Evolutionary conservation across 257 asterid species (phyloP), one percentile per base, ranked within the genome.

Genomic region (Lithospermum erythrorhizon): DNA sequence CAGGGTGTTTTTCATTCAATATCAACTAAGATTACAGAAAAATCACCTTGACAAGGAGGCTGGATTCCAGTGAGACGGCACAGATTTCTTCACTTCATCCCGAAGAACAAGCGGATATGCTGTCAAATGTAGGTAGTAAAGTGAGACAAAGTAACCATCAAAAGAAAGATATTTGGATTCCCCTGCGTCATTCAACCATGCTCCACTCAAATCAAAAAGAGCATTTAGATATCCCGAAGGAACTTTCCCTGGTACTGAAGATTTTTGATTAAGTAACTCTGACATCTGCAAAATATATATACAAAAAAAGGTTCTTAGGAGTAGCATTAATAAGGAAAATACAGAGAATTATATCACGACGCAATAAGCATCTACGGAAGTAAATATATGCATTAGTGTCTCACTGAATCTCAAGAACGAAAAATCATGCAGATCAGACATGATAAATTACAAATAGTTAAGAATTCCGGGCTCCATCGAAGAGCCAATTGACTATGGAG

Each of bases 41-140:
- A 59, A 30, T 66, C 76, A 88, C 96, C 95, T 88, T 79, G 96
- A 88, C 37, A 91, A 79, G 32, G 82, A 64, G 62, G 94, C 86
- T 21, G 98, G 96, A 83, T 91, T 90, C 95, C 98, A 91, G 56
- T 74, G 89, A 35, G 94, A 75, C 19, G 96, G 98, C 68, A 91
- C 98, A 59, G 95, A 75, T 68, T 86, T 91, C 81, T 91, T 91
- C 59, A 91, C 98, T 72, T 86, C 80, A 65, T 84, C 96, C 59
- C 84, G 88, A 59, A 91, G 96, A 30, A 86, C 83, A 60, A 91
- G 72, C 13, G 87, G 95, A 57, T 95, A 81, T 53, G 95, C 83
- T 11, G 87, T 88, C 30, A 91, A 89, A 80, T 91, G 98, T 63
- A 91, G 72, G 77, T 84, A 69, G 76, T 84, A 91, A 58, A 91